A percentile compares a stretch with the other conserved stretches of the same genome.
Evolutionary conservation across 2,329 filamentous ascomycete genomes (phyloP).

Genomic region (Colletotrichum falcatum): DNA sequence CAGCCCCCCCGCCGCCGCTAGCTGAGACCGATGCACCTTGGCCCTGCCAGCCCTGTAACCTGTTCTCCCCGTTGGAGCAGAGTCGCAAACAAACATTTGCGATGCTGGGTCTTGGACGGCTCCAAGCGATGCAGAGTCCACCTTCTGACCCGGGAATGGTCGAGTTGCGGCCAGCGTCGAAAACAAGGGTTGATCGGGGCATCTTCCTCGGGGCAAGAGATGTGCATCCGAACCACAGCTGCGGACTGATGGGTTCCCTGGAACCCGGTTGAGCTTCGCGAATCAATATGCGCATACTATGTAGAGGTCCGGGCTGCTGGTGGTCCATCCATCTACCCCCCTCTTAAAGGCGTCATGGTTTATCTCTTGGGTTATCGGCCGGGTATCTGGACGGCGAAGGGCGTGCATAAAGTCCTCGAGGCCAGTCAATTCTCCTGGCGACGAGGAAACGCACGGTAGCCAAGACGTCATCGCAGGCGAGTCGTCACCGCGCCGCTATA

Average conservation of each 20-base stretch:
- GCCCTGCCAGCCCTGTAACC: neutral
- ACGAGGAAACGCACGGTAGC: neutral
- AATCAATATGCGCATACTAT: neutral
- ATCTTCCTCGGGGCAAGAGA: neutral
- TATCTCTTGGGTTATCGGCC: neutral
- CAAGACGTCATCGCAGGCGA: neutral
- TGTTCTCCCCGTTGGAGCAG: neutral
- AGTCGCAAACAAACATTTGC: constrained; percentile 7
- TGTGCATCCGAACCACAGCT: neutral
- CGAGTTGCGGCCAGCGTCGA: constrained; percentile 1
- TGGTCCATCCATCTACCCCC: neutral
- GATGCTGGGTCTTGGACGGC: neutral
- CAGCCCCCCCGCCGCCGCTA: neutral
- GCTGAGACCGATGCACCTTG: neutral
- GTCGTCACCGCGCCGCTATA: neutral
- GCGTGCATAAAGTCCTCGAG: neutral
- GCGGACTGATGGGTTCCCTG: neutral
- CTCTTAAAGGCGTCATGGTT: neutral
- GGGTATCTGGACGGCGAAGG: neutral
- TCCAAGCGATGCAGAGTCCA: neutral
- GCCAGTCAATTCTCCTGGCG: neutral
- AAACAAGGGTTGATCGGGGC: constrained; percentile 9
- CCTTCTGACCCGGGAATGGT: neutral
- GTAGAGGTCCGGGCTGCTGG: neutral
- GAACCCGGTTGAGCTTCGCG: neutral